A percentile compares a stretch with the other conserved stretches of the same genome.
Evolutionary conservation across 306 rosid species (phyloP).

Genomic region (Potentilla sterilis): DNA sequence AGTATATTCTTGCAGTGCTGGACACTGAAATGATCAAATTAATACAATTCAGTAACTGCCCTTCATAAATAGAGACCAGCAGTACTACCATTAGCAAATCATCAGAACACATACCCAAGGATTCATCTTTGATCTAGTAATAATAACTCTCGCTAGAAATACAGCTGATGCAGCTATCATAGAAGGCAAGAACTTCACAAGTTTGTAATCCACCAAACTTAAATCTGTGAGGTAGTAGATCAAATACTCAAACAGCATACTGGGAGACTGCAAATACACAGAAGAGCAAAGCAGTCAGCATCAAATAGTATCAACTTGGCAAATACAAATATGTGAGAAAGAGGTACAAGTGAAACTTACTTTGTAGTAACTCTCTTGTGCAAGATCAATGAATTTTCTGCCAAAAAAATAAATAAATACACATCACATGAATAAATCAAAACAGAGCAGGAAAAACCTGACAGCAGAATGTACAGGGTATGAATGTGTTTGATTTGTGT

Average conservation of each 20-base stretch:
- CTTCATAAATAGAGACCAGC: background rate
- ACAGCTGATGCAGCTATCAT: constrained; percentile 73
- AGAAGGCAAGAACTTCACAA: constrained; percentile 86
- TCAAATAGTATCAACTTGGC: constrained; percentile 2
- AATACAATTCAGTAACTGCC: constrained; percentile 11
- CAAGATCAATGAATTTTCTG: constrained; percentile 63
- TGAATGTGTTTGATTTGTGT: constrained; percentile 63
- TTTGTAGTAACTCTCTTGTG: constrained; percentile 48
- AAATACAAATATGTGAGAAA: background rate
- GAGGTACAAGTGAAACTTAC: constrained; percentile 29
- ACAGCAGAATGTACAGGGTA: constrained; percentile 51
- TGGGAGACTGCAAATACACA: constrained; percentile 40
- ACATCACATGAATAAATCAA: background rate
- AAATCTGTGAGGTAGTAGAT: constrained; percentile 73
- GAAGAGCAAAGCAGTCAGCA: constrained; percentile 20
- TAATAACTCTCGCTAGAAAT: constrained; percentile 65
- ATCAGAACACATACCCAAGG: constrained; percentile 70
- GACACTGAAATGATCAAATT: constrained; percentile 35
- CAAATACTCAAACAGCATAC: constrained; percentile 60
- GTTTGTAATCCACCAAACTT: constrained; percentile 77
- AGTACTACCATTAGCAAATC: background rate
- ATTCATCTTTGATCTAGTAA: constrained; percentile 28
- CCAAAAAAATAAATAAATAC: constrained; percentile 11
- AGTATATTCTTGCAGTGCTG: constrained; percentile 38
- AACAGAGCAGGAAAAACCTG: constrained; percentile 49